Evolutionary conservation across 2,329 filamentous ascomycete genomes (phyloP).

Genomic region (Stromatinia cepivora): DNA sequence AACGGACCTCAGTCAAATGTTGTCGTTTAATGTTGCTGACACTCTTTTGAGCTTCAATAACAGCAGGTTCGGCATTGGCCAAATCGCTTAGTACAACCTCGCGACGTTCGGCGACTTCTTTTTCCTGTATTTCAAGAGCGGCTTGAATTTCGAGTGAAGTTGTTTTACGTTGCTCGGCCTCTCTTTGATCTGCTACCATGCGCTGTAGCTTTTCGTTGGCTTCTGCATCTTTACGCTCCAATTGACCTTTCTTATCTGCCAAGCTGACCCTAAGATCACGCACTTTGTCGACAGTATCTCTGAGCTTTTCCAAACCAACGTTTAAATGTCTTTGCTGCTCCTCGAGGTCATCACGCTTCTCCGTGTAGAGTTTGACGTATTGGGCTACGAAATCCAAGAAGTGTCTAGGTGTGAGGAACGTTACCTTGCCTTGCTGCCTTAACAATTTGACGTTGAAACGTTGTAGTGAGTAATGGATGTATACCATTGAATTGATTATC

Average conservation of each 20-base stretch:
- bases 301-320: constrained; percentile 93
- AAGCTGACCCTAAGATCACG: constrained; percentile 86
- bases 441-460: constrained; percentile 84
- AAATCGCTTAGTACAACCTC: constrained; percentile 86
- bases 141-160: constrained; percentile 86
- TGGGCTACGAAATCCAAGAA: constrained; percentile 98
- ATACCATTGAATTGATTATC: constrained; percentile 97
- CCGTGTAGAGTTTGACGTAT: constrained; percentile 95
- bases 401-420: constrained; percentile 92
- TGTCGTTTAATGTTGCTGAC: constrained; percentile 98
- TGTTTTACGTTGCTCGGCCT: constrained; percentile 88
- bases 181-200: constrained; percentile 94
- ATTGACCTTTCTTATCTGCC: constrained; percentile 88
- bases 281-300: constrained; percentile 96
- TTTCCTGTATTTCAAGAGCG: constrained; percentile 84
- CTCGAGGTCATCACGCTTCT: constrained; percentile 97
- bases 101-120: constrained; percentile 78
- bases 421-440: constrained; percentile 89
- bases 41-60: constrained; percentile 88
- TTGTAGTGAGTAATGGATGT: constrained; percentile 93
- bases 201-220: constrained; percentile 96
- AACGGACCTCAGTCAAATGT: constrained; percentile 94
- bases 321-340: constrained; percentile 98
- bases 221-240: constrained; percentile 91
- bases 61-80: constrained; percentile 88